Percentiles rank a stretch among this genome's conserved stretches.
These are phyloP conservation scores for Penicillium sp. DNA, from an alignment of 2,329 filamentous ascomycete genomes.

Conservation along the genomic window DNA sequence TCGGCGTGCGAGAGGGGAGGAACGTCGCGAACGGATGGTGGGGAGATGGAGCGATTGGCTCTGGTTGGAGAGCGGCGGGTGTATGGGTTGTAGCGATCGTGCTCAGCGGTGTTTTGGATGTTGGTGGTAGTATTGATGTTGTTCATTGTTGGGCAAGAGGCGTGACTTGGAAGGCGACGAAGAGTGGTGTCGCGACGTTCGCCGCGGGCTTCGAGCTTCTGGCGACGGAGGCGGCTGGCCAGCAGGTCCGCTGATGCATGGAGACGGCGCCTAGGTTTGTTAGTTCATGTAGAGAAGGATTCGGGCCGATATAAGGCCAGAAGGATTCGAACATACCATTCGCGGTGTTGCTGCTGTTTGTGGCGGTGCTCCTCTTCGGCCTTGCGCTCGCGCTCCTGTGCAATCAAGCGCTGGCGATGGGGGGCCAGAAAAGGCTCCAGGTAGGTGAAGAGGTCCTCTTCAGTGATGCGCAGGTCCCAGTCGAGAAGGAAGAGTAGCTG, in stretches of 20 bases:
- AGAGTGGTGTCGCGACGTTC: conserved; percentile 28
- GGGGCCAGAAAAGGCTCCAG: conserved; percentile 86
- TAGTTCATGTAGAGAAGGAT: not conserved
- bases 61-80: conserved; percentile 40
- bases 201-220: conserved; percentile 35
- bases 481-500: conserved; percentile 92
- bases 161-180: conserved; percentile 30
- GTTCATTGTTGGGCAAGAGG: conserved; percentile 32
- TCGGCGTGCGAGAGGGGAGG: conserved; percentile 45
- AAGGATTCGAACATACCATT: conserved; percentile 29
- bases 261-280: conserved; percentile 29
- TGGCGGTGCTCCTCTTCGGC: conserved; percentile 40
- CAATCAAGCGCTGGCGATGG: conserved; percentile 64
- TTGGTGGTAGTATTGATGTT: conserved; percentile 34
- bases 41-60: conserved; percentile 42
- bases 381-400: conserved; percentile 54
- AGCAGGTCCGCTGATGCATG: conserved; percentile 39
- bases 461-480: conserved; percentile 86
- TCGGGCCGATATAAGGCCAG: not conserved
- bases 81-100: conserved; percentile 40
- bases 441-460: conserved; percentile 83
- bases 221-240: conserved; percentile 37
- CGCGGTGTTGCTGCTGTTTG: conserved; percentile 33
- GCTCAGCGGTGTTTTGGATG: conserved; percentile 32
- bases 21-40: conserved; percentile 47